These are phyloP conservation scores for Colletotrichum sp. DNA, from an alignment of 2,329 filamentous ascomycete species.

Conservation along the genomic window DNA sequence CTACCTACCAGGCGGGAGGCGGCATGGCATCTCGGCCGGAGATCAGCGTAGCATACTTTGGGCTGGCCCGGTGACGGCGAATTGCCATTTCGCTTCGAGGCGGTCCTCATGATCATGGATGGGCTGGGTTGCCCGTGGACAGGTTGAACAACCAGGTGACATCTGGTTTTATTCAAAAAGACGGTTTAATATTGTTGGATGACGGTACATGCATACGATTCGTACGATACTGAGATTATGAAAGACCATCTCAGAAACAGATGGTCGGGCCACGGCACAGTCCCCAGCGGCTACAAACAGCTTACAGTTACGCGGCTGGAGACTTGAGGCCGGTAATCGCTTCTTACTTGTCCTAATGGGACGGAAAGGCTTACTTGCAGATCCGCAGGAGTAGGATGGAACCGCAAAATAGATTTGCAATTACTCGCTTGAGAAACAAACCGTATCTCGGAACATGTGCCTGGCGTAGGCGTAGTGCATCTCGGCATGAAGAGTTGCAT, in stretches of 20 bases:
- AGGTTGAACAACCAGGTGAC: not conserved
- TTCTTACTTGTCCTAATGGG: not conserved
- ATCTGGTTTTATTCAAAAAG: not conserved
- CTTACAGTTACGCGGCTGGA: not conserved
- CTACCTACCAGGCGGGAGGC: not conserved
- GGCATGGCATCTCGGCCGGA: not conserved
- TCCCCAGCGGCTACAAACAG: not conserved
- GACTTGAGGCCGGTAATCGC: not conserved
- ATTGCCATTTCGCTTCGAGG: not conserved
- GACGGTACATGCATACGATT: conserved; percentile 24
- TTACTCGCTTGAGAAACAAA: not conserved
- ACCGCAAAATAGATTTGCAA: not conserved
- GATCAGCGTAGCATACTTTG: not conserved
- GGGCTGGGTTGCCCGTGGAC: not conserved
- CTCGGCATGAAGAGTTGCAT: not conserved
- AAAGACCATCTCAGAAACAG: not conserved
- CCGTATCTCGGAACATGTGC: not conserved
- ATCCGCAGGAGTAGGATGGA: not conserved
- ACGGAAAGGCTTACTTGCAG: not conserved
- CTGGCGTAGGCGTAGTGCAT: not conserved
- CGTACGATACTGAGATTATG: conserved; percentile 9
- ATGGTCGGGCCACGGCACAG: not conserved
- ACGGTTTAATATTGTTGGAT: conserved; percentile 15
- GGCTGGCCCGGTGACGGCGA: not conserved
- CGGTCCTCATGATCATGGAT: not conserved